phyloP scores from a whole-genome alignment of 192 early-diverging fungal species.

The Backusella luteola region DNA sequence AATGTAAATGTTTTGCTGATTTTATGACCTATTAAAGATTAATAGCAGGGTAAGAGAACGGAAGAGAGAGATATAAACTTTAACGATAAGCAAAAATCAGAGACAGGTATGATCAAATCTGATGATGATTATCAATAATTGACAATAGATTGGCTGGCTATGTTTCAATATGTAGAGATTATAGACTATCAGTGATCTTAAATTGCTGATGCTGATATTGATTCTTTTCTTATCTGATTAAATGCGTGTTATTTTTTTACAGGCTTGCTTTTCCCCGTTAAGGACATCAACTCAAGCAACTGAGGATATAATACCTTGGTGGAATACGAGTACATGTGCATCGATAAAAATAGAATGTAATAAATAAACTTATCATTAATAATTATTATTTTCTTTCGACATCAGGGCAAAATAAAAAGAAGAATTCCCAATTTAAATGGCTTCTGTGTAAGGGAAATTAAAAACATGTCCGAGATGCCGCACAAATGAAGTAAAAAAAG shows the following conservation, averaged over 20 bases:
- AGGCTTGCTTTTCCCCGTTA: neutral
- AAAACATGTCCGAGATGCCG: neutral
- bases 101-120: neutral
- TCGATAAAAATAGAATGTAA: neutral
- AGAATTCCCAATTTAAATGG: neutral
- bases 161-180: neutral
- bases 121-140: neutral
- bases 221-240: neutral
- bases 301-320: too few species aligned
- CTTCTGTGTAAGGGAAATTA: neutral
- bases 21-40: neutral
- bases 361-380: neutral
- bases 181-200: neutral
- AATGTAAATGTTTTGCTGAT: neutral
- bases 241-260: neutral
- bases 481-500: neutral
- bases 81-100: neutral
- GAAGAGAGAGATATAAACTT: neutral
- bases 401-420: neutral
- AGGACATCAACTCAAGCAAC: too few species aligned
- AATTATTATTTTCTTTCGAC: neutral
- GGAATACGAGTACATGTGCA: neutral
- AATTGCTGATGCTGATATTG: too few species aligned
- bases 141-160: neutral
- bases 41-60: neutral